A percentile compares a stretch with the other conserved stretches of the same genome.
These are phyloP conservation scores for Umbelopsis sp. DNA, from an alignment of 371 early-diverging fungal species.

Conservation along the genomic window DNA sequence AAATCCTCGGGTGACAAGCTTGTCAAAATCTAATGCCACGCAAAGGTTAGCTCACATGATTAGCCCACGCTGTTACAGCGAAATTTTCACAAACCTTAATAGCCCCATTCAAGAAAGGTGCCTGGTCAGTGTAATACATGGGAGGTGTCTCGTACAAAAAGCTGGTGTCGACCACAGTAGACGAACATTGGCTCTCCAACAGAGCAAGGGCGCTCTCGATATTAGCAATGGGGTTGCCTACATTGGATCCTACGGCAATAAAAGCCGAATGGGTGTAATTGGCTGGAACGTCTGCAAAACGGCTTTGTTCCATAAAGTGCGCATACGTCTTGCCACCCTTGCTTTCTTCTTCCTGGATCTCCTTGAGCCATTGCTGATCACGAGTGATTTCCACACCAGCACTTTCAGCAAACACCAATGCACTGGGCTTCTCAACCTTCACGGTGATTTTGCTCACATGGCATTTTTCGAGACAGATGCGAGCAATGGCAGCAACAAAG, in stretches of 20 bases:
- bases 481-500: conserved; percentile 74
- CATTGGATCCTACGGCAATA: conserved; percentile 92
- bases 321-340: conserved; percentile 33
- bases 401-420: conserved; percentile 87
- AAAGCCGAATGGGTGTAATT: conserved; percentile 54
- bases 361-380: conserved; percentile 56
- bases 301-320: conserved; percentile 26
- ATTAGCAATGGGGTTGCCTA: conserved; percentile 83
- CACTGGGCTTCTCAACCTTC: conserved; percentile 90
- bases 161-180: conserved; percentile 87
- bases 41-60: neutral
- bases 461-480: conserved; percentile 77
- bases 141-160: conserved; percentile 96
- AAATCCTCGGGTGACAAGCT: conserved; percentile 75
- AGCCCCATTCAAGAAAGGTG: conserved; percentile 88
- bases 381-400: conserved; percentile 93
- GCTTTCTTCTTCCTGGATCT: conserved; percentile 38
- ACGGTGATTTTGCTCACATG: conserved; percentile 85
- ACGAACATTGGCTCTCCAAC: conserved; percentile 55
- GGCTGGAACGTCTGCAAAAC: conserved; percentile 36
- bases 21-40: conserved; percentile 60
- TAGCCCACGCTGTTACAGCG: neutral
- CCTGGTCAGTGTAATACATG: conserved; percentile 95
- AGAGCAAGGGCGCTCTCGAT: conserved; percentile 75
- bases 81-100: conserved; percentile 66